A percentile compares a stretch with the other conserved stretches of the same genome.
Conservation (phyloP, 805 yeast species). For the Candida saitoana region DNA sequence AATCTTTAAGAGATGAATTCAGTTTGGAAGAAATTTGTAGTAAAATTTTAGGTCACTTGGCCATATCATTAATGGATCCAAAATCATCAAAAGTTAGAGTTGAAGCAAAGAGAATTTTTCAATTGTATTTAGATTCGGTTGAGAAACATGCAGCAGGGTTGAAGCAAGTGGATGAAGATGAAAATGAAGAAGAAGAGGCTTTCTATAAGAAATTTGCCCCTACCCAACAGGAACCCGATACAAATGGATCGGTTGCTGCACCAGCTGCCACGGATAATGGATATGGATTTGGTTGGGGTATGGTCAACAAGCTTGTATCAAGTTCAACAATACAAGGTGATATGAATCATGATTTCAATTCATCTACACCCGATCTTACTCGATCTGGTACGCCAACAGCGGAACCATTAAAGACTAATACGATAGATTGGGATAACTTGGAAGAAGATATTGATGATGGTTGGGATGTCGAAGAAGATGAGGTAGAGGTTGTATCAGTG, state of each 20-base stretch:
- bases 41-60: slow-evolving; percentile 77
- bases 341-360: slow-evolving; percentile 33
- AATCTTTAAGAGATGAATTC: slow-evolving; percentile 59
- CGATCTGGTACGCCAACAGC: slow-evolving; percentile 23
- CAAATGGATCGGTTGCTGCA: slow-evolving; percentile 5
- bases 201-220: slow-evolving; percentile 29
- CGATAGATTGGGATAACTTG: slow-evolving; percentile 12
- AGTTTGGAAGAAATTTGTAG: slow-evolving; percentile 73
- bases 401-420: slow-evolving; percentile 8
- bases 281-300: slow-evolving; percentile 31
- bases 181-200: slow-evolving; percentile 35
- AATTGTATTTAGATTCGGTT: slow-evolving; percentile 44
- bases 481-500: slow-evolving; percentile 8
- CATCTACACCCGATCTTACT: slow-evolving; percentile 35
- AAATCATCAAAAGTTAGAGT: slow-evolving; percentile 60
- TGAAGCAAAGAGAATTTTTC: slow-evolving; percentile 68
- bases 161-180: slow-evolving; percentile 33
- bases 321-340: slow-evolving; percentile 27
- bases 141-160: slow-evolving; percentile 34
- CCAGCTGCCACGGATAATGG: slow-evolving; percentile 7
- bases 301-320: slow-evolving; percentile 33
- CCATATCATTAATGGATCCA: slow-evolving; percentile 77
- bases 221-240: slow-evolving; percentile 4
- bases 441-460: slow-evolving; percentile 17
- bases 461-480: slow-evolving; percentile 16